These are phyloP conservation scores for Triangularia setosa DNA, from an alignment of 2,329 filamentous ascomycete species.

Conservation along the genomic window DNA sequence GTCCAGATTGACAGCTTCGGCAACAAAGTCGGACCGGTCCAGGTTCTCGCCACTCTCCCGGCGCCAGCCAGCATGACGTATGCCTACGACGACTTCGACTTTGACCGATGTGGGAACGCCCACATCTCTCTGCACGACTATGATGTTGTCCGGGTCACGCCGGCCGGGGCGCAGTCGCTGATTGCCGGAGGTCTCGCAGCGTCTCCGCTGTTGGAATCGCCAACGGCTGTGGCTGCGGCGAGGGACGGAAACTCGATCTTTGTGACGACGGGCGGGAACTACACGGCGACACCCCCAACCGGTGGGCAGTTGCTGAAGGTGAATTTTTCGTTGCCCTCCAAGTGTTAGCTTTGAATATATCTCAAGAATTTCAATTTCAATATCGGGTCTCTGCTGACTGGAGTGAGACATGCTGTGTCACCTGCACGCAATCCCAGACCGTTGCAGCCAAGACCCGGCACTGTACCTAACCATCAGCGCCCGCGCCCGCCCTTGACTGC, in stretches of 20 bases:
- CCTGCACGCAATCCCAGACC: no score
- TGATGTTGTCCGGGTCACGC: neutral
- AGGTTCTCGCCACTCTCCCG: neutral
- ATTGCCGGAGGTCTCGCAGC: neutral
- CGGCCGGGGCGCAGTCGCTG: neutral
- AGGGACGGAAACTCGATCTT: neutral
- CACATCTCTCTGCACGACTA: neutral
- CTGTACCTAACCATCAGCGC: no score
- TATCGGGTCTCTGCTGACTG: no score
- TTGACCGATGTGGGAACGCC: conserved; percentile 2
- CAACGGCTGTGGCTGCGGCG: neutral
- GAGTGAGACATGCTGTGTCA: no score
- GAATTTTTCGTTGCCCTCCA: neutral
- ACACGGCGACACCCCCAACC: neutral
- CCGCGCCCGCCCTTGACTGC: no score
- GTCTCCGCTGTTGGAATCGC: neutral
- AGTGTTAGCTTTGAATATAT: no score
- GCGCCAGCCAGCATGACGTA: neutral
- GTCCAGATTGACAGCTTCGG: conserved; percentile 1
- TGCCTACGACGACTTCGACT: conserved; percentile 8
- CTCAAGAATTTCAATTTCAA: no score
- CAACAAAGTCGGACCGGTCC: neutral
- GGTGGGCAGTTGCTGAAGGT: neutral
- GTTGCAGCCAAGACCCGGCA: no score
- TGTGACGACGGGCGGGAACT: neutral